Conservation (phyloP, 2,329 filamentous ascomycete species). For the Beauveria sp. region DNA sequence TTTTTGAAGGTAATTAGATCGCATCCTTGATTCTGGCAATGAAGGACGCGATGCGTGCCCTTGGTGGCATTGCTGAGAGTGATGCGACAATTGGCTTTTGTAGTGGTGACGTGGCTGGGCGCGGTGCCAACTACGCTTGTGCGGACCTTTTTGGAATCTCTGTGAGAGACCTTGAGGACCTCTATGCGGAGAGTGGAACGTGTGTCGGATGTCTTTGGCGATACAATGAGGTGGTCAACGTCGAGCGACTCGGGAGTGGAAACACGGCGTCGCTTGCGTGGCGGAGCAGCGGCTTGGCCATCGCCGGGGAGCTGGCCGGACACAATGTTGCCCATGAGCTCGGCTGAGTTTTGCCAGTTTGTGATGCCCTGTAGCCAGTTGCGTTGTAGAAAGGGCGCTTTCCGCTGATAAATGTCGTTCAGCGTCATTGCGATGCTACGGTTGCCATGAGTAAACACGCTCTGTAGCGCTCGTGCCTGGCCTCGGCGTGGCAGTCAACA, state of each 20-base stretch:
- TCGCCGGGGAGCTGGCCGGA: slow-evolving; percentile 30
- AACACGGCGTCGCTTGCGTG: slow-evolving; percentile 44
- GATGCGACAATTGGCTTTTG: slow-evolving; percentile 30
- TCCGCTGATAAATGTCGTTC: slow-evolving; percentile 38
- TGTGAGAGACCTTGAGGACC: slow-evolving; percentile 44
- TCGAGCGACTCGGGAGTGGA: slow-evolving; percentile 28
- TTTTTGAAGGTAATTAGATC: slow-evolving; percentile 43
- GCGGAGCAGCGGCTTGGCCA: slow-evolving; percentile 28
- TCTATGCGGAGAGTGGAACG: slow-evolving; percentile 43
- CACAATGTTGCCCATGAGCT: slow-evolving; percentile 36
- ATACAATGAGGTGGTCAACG: slow-evolving; percentile 26
- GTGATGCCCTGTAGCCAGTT: slow-evolving; percentile 44
- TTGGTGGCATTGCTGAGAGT: slow-evolving; percentile 28
- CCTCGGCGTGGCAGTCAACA: neutral
- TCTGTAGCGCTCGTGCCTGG: neutral
- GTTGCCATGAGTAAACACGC: slow-evolving; percentile 1
- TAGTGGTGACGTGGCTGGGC: slow-evolving; percentile 22
- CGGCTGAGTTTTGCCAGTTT: slow-evolving; percentile 28
- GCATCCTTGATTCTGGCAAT: slow-evolving; percentile 48
- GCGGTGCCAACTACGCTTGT: slow-evolving; percentile 21
- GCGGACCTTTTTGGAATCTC: slow-evolving; percentile 33
- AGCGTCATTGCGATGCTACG: slow-evolving; percentile 36
- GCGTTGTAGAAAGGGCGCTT: slow-evolving; percentile 46
- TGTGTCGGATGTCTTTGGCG: slow-evolving; percentile 23
- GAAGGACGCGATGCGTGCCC: slow-evolving; percentile 34